A percentile compares a stretch with the other conserved stretches of the same genome.
phyloP scores from a whole-genome alignment of 1,284 basidiomycete species.

The Pseudozyma tsukubaensis region DNA sequence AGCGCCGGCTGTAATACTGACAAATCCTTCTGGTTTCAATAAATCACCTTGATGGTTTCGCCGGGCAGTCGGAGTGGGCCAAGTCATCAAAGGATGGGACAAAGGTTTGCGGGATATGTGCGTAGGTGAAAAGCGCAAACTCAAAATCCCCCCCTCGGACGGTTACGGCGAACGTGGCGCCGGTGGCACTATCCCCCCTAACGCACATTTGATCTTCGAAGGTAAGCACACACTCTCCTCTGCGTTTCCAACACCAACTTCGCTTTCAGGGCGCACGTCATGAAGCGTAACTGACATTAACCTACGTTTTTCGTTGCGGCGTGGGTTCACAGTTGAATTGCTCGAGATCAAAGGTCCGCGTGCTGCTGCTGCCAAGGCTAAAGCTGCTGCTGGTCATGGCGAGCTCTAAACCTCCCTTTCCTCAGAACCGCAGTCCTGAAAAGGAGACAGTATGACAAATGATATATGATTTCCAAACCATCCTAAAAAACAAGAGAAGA shows the following conservation, averaged over 20 bases:
- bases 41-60: background rate
- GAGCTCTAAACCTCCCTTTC: constrained; percentile 18
- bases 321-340: constrained; percentile 32
- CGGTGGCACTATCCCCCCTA: constrained; percentile 81
- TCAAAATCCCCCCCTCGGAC: constrained; percentile 70
- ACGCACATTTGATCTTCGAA: constrained; percentile 87
- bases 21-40: background rate
- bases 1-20: background rate
- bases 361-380: constrained; percentile 22
- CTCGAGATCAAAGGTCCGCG: constrained; percentile 48
- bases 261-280: background rate
- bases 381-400: background rate
- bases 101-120: constrained; percentile 79
- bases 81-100: constrained; percentile 79
- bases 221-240: constrained; percentile 64
- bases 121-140: constrained; percentile 86
- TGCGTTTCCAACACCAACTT: background rate
- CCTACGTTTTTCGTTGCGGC: no score
- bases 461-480: background rate
- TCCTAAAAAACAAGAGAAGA: background rate
- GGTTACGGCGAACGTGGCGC: constrained; percentile 79
- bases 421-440: background rate
- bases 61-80: constrained; percentile 77
- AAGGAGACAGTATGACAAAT: background rate
- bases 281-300: no score